Base-by-base conservation (phyloP, 345 rosid species). In the Brassica carinata region DNA sequence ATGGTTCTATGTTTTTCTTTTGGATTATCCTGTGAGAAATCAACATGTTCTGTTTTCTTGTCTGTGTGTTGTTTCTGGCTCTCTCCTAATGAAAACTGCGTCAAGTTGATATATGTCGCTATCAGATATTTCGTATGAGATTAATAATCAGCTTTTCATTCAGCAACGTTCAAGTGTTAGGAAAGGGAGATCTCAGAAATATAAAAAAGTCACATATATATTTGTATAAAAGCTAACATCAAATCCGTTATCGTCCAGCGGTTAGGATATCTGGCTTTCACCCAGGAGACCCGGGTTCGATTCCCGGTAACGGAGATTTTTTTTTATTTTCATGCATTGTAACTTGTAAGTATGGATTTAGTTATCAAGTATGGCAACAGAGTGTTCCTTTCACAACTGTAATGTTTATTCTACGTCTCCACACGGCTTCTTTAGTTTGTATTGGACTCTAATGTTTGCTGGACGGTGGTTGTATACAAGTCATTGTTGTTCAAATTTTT, bases 281-380 rank as follows among this genome's bases (percentile, higher is more conserved):
- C 94, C 97, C 97, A 91, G 93, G 94, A 84, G 93, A 90, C 96
- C 94, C 96, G 93, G 94, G 97, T 90, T 94, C 93, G 88, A 91
- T 94, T 87, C 90, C 97, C 92, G 98, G 93, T 96, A 92, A 80
- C 85, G 93, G 98, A 94, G 91, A 2, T 68, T 53, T 18, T 4
- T 3, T 0, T 45, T 45, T 0, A 2, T 38, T 38, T 10, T 45
- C 15, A 45, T 1, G 1, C 14, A 45, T 13, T 13, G 55, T 13
- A 33, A 29, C 30, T 29, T 45, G 55, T 45, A 45, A 11, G 15
- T 13, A 13, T 45, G 55, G 55, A 45, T 13, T 43, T 3, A 43
- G 5, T 43, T 43, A 43, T 43, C 4, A 9, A 43, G 51, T 43
- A 43, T 36, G 43, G 51, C 14, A 38, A 38, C 45, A 38, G 45